Conservation (phyloP, 768 basidiomycete species). For the Russula griseocarnosa region DNA sequence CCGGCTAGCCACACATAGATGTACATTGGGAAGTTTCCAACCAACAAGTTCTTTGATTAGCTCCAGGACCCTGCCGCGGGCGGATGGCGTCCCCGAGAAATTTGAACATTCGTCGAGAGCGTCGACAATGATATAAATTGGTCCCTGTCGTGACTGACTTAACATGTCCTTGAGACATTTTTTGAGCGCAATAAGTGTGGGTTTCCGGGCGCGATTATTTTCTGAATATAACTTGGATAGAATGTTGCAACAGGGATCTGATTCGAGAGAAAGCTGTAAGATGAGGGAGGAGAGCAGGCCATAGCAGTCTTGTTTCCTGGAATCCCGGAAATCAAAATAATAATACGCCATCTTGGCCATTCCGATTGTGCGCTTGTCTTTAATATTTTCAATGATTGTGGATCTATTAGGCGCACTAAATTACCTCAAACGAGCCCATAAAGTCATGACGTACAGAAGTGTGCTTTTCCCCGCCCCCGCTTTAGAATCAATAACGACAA, state of each 20-base stretch:
- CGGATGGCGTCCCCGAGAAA: too few relatives aligned
- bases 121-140: too few relatives aligned
- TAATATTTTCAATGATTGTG: constrained; percentile 2
- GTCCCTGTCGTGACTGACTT: background rate
- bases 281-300: constrained; percentile 5
- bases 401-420: background rate
- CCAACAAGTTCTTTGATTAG: too few relatives aligned
- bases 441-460: background rate
- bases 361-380: background rate
- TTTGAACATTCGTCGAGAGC: too few relatives aligned
- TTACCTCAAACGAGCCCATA: background rate
- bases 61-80: too few relatives aligned
- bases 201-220: background rate
- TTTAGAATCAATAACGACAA: too few relatives aligned
- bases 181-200: background rate
- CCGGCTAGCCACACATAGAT: too few relatives aligned
- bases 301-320: background rate
- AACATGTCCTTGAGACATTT: constrained; percentile 9
- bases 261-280: constrained; percentile 4
- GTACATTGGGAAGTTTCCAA: too few relatives aligned
- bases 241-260: background rate
- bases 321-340: constrained; percentile 5
- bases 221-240: constrained; percentile 8
- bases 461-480: constrained; percentile 21
- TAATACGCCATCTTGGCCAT: constrained; percentile 3